Evolutionary conservation across 2,329 filamentous ascomycete genomes (phyloP), one percentile per base, ranked within the genome.

Genomic region (Ophiocordyceps unilateralis): DNA sequence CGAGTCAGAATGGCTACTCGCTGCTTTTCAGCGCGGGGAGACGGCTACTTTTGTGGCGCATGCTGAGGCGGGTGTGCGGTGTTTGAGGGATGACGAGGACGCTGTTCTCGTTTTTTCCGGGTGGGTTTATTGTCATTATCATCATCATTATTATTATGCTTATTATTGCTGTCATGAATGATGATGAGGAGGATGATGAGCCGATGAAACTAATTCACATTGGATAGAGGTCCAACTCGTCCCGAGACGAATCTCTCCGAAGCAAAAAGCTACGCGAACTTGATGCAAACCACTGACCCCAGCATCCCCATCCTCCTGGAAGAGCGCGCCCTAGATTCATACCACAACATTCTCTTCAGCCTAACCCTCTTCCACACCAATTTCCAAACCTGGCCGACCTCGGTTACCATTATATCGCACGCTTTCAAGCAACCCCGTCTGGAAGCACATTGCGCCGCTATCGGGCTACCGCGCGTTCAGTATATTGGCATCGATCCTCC

Each of bases 271-370:
- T 86, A 86, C 58, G 63, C 68, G 39, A 70, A 68, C 43, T 55
- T 78, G 58, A 63, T 24, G 69, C 74, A 53, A 47, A 48, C 10
- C 70, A 66, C 48, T 76, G 56, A 55, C 49, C 11, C 52, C 68
- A 12, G 42, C 67, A 14, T 39, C 40, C 3, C 39, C 47, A 63
- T 85, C 17, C 55, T 74, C 0, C 54, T 75, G 2, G 87, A 94
- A 55, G 71, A 78, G 9, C 69, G 73, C 43, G 85, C 88, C 0
- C 76, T 89, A 1, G 88, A 95, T 59, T 89, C 82, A 2, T 89
- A 85, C 54, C 80, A 87, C 55, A 94, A 94, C 55, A 63, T 94
- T 5, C 62, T 93, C 15, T 87, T 88, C 56, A 81, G 81, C 12
- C 65, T 93, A 3, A 51, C 67, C 15, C 55, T 62, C 30, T 76